Base-by-base conservation (phyloP, 2,329 filamentous ascomycete species). In the Claviceps pusilla region DNA sequence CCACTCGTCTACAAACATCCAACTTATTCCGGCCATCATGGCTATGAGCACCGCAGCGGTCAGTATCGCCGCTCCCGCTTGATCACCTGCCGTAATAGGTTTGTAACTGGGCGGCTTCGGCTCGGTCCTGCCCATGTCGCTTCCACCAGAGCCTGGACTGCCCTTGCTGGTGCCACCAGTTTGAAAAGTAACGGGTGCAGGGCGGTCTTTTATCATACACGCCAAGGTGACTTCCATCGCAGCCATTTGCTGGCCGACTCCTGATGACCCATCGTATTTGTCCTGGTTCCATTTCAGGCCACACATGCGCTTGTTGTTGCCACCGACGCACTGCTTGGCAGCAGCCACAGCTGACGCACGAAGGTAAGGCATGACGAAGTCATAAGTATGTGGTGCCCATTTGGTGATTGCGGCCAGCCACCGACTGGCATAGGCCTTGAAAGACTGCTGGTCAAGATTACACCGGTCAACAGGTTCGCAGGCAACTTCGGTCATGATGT, bases 221-320 rank as follows among this genome's bases (percentile, higher is more conserved):
- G 76, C 76, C 48, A 86, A 73, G 7, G 84, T 76, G 10, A 84
- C 73, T 61, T 86, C 80, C 64, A 87, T 70, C 2, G 79, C 82
- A 1, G 79, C 75, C 83, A 87, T 87, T 66, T 86, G 82, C 65
- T 86, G 82, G 5, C 84, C 84, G 2, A 86, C 76, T 7, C 83
- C 83, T 7, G 72, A 75, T 1, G 71, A 73, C 29, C 79, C 78
- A 63, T 86, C 81, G 66, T 76, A 85, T 9, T 66, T 65, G 54
- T 73, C 69, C 53, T 75, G 71, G 48, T 74, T 75, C 80, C 82
- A 85, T 56, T 76, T 76, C 53, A 80, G 66, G 9, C 81, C 79
- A 59, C 80, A 85, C 72, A 80, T 75, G 31, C 73, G 74, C 3
- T 75, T 72, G 57, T 79, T 80, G 31, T 63, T 59, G 16, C 80